A percentile compares a stretch with the other conserved stretches of the same genome.
phyloP scores from a whole-genome alignment of 768 basidiomycete species.

The Lactarius evosmus region DNA sequence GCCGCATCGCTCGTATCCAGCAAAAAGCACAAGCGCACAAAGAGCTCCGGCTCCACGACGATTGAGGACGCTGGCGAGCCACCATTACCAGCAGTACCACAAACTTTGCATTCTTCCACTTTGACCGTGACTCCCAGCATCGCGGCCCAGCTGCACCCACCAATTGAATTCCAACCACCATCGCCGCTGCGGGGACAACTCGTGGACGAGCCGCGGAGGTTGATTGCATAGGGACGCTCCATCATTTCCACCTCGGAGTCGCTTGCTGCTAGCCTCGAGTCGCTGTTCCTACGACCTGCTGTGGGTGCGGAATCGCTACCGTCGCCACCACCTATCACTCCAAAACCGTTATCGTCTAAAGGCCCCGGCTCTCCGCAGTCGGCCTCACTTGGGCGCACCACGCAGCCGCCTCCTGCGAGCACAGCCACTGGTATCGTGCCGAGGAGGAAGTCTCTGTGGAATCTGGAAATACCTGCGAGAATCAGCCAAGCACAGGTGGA shows the following conservation, averaged over 20 bases:
- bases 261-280: conserved; percentile 23
- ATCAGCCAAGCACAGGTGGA: conserved; percentile 79
- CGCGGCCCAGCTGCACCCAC: conserved; percentile 42
- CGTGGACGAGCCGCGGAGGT: conserved; percentile 21
- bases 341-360: conserved; percentile 26
- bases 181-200: conserved; percentile 40
- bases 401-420: conserved; percentile 36
- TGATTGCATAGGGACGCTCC: conserved; percentile 25
- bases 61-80: conserved; percentile 21
- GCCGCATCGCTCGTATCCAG: conserved; percentile 54
- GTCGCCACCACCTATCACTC: conserved; percentile 21
- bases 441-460: conserved; percentile 63
- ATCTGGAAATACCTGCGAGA: conserved; percentile 66
- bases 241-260: conserved; percentile 24
- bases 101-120: neutral
- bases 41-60: conserved; percentile 47
- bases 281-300: conserved; percentile 25
- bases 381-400: conserved; percentile 47
- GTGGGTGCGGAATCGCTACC: conserved; percentile 11
- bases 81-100: conserved; percentile 27
- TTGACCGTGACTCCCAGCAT: conserved; percentile 29
- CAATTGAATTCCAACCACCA: conserved; percentile 55
- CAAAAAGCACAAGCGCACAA: conserved; percentile 54
- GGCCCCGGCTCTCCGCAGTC: conserved; percentile 39
- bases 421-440: conserved; percentile 34